Conservation (phyloP, 2,329 filamentous ascomycete genomes). For the Botrytis byssoidea region DNA sequence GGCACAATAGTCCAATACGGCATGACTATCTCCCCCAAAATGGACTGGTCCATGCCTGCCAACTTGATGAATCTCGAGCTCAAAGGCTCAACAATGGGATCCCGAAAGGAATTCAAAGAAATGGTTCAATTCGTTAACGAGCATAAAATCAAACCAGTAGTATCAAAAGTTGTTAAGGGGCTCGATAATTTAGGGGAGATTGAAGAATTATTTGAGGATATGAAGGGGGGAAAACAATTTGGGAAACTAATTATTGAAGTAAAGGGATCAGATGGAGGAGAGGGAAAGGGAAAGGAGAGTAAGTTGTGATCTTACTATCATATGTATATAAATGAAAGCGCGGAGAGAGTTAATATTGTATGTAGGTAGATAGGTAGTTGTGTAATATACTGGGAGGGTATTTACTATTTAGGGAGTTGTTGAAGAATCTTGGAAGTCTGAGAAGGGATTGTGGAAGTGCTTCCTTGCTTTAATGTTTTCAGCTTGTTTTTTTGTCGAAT, state of each 20-base stretch:
- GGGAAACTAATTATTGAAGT: slow-evolving; percentile 87
- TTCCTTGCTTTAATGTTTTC: not conserved
- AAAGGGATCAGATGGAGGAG: slow-evolving; percentile 32
- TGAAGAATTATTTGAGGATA: slow-evolving; percentile 79
- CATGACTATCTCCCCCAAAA: slow-evolving; percentile 83
- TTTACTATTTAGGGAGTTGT: not conserved
- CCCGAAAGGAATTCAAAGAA: slow-evolving; percentile 80
- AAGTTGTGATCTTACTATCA: not conserved
- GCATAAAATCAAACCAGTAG: slow-evolving; percentile 71
- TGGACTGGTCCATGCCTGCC: slow-evolving; percentile 82
- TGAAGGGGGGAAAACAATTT: slow-evolving; percentile 83
- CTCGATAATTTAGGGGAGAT: slow-evolving; percentile 77
- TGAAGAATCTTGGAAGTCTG: not conserved
- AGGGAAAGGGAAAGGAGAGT: not conserved
- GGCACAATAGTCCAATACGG: slow-evolving; percentile 86
- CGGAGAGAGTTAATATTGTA: not conserved
- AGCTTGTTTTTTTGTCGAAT: not conserved
- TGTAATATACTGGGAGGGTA: not conserved
- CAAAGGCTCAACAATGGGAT: slow-evolving; percentile 86
- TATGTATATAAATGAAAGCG: not conserved
- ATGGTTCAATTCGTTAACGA: slow-evolving; percentile 81
- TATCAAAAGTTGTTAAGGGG: slow-evolving; percentile 72
- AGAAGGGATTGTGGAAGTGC: not conserved
- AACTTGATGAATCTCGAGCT: slow-evolving; percentile 87
- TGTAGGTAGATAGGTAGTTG: not conserved